Base-by-base conservation (phyloP, 78 protist genomes). In the Dictyostelium brefeldianum region DNA sequence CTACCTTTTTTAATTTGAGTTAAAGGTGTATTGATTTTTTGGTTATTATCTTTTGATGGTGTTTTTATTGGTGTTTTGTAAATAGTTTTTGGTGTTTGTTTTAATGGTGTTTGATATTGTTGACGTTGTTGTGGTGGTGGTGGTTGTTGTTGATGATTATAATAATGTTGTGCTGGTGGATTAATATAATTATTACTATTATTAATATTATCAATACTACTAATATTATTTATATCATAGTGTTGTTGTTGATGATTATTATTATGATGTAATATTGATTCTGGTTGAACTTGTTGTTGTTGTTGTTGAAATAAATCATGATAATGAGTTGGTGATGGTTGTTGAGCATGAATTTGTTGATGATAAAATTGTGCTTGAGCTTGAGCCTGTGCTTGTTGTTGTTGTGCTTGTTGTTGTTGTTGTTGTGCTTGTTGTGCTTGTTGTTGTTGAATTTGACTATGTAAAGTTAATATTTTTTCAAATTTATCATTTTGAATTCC, bases 51-150 rank as follows among this genome's bases (percentile, higher is more conserved):
- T 67, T 18, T 67, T 15, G 48, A 67, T 29, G 75, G 75, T 31
- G 75, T 67, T 31, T 67, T 67, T 18, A 67, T 67, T 67, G 75
- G 75, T 27, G 75, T 67, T 31, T 67, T 67, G 36, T 62, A 62
- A 62, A 62, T 62, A 62, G 10, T 62, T 62, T 31, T 67, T 67
- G 75, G 75, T 67, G 27, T 31, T 15, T 67, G 17, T 27, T 20
- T 25, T 25, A 14, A 46, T 75, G 56, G 22, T 41, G 48, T 31
- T 25, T 22, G 22, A 48, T 53, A 25, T 25, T 25, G 22, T 48
- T 43, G 10, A 22, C n/a, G 54, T 5, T 25, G 65, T 12, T 27
- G 18, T 48, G 48, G 80, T 10, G 47, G 80, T 11, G n/a, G 62
- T 47, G 12, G 80, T 12, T 41, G 62, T 0, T 43, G 81, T 50